These are phyloP conservation scores for Clitoria ternatea DNA, from an alignment of 306 rosid species.

Conservation along the genomic window DNA sequence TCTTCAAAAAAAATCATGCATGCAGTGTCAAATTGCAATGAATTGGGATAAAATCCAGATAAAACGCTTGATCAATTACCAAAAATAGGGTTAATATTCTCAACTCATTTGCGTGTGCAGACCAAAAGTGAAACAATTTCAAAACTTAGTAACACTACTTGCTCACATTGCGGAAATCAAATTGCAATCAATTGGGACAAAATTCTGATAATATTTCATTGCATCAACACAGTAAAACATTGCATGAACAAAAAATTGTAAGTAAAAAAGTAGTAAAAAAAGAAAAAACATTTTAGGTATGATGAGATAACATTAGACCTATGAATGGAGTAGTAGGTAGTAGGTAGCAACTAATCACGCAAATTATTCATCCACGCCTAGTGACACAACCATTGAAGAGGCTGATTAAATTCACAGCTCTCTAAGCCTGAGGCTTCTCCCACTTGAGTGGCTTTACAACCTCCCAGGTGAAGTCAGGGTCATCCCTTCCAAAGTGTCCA, in stretches of 20 bases:
- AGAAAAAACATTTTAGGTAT: background rate
- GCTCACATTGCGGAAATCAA: background rate
- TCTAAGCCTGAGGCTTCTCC: slow-evolving; percentile 81
- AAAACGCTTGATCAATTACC: background rate
- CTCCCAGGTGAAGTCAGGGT: slow-evolving; percentile 98
- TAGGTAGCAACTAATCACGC: slow-evolving; percentile 37
- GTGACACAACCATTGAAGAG: slow-evolving; percentile 24
- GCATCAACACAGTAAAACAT: slow-evolving; percentile 31
- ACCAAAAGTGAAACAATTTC: background rate
- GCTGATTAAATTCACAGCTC: background rate
- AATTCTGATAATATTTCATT: slow-evolving; percentile 31
- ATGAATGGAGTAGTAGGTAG: slow-evolving; percentile 32
- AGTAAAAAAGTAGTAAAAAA: background rate
- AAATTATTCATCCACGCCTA: slow-evolving; percentile 57
- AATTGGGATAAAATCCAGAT: too few species aligned
- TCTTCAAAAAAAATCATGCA: too few species aligned
- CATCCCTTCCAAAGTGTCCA: slow-evolving; percentile 99
- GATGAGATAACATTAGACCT: slow-evolving; percentile 16
- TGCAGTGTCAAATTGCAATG: too few species aligned
- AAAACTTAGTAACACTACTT: background rate
- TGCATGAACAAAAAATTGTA: slow-evolving; percentile 24
- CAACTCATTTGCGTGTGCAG: background rate
- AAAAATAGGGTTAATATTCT: background rate
- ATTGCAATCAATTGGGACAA: slow-evolving; percentile 25
- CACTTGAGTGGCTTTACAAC: slow-evolving; percentile 96